Conservation (phyloP, 768 basidiomycete genomes). For the Suillus brevipes region DNA sequence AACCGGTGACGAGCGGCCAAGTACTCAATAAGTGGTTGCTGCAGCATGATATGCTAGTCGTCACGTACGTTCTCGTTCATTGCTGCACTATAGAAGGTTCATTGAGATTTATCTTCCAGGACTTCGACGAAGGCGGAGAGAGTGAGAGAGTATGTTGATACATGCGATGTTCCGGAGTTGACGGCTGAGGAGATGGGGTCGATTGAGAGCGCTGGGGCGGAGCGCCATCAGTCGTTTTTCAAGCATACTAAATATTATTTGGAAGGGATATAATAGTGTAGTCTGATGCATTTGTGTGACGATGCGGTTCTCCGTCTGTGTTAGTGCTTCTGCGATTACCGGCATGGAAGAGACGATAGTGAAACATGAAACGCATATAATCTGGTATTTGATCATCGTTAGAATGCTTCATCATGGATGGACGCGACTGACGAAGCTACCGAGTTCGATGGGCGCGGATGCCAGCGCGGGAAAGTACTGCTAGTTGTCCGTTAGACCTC, state of each 20-base stretch:
- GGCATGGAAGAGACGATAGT: no score
- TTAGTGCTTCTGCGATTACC: no score
- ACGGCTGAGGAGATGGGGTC: neutral
- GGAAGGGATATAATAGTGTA: neutral
- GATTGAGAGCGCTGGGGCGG: neutral
- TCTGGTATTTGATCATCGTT: no score
- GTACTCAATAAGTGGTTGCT: slow-evolving; percentile 22
- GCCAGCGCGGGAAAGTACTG: no score
- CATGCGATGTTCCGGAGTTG: neutral
- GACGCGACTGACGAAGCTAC: no score
- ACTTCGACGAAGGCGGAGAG: neutral
- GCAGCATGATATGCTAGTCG: slow-evolving; percentile 6
- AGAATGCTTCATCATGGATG: no score
- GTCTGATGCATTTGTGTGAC: no score
- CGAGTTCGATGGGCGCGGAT: no score
- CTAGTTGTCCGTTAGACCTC: no score
- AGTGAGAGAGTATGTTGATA: neutral
- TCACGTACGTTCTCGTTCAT: neutral
- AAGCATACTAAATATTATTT: neutral
- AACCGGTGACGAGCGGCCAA: slow-evolving; percentile 19
- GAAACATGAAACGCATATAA: no score
- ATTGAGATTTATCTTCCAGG: neutral
- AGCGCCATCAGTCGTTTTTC: neutral
- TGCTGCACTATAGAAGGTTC: neutral
- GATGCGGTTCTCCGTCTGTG: no score